Evolutionary conservation across 192 early-diverging fungal genomes (phyloP).

Genomic region (Dimargaris cristalligena): DNA sequence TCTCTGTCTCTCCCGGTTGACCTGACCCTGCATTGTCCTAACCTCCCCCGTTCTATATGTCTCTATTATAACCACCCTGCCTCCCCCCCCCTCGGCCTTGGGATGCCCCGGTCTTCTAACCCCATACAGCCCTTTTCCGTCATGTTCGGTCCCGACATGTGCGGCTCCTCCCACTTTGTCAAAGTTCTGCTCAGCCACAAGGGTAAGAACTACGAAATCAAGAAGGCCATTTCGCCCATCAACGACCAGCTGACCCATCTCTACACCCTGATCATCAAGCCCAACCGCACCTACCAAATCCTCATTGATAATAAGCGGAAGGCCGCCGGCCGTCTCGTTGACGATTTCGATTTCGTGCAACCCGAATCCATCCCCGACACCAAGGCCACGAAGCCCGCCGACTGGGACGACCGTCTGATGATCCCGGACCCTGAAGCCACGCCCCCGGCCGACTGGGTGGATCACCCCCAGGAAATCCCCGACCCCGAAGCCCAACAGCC

Average conservation of each 20-base stretch:
- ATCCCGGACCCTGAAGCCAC: constrained; percentile 55
- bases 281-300: constrained; percentile 62
- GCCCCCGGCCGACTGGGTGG: constrained; percentile 57
- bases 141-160: constrained; percentile 88
- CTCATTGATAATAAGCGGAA: constrained; percentile 57
- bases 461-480: constrained; percentile 53
- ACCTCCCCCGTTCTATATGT: no score
- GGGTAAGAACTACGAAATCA: constrained; percentile 70
- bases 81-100: background rate
- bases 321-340: constrained; percentile 62
- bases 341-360: constrained; percentile 62
- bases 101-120: no score
- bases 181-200: constrained; percentile 95
- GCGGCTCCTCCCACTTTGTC: constrained; percentile 77
- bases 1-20: no score
- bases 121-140: constrained; percentile 47
- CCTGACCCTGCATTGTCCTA: no score
- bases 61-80: no score
- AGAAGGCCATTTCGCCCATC: constrained; percentile 47
- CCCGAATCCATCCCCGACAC: constrained; percentile 69
- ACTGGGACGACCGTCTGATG: constrained; percentile 63
- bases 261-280: constrained; percentile 74
- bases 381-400: constrained; percentile 68
- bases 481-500: constrained; percentile 74
- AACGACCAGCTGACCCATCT: constrained; percentile 68